Base-by-base conservation (phyloP, 75 land plant species). In the Pinus taeda region DNA sequence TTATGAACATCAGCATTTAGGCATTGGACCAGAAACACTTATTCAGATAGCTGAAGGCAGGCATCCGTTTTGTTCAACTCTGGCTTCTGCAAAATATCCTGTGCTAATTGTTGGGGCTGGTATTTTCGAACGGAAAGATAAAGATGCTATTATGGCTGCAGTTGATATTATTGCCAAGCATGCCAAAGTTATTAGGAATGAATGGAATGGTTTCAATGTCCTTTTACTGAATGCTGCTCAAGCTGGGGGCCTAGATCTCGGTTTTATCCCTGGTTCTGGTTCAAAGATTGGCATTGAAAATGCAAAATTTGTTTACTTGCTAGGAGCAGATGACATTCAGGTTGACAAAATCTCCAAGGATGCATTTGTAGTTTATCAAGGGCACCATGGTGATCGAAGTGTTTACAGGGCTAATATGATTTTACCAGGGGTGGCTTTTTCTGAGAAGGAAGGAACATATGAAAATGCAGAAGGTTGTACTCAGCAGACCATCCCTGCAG, bases 351-450 rank as follows among this genome's bases (percentile, higher is more conserved):
- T 97, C 77, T 95, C 99, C 1, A 73, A 77, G 15, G 98, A 94
- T 84, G 89, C 95, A n/a, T 97, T 97, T 83, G 99, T 97, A n/a
- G 93, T 97, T 21, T 97, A 97, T 76, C 99, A 97, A 78, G 99
- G 99, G 0, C 99, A 97, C 75, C 99, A 97, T 87, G 99, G 99
- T 18, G 99, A 97, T 74, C 85, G 81, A 14, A 76, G 95, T 75
- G 98, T 91, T 14, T 94, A 94, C 71, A 89, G 99, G 18, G 99
- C 99, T 53, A 94, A 97, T 83, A 85, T 94, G 3, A 94, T 97
- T 73, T 77, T 97, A 4, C 99, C 99, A 3, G 87, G 95, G 17
- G 57, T 93, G 37, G 93, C 99, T 21, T 97, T 92, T 74, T 89
- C 81, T 53, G 99, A 97, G 88, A 97, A 97, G 84, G 98, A 97